phyloP scores from a whole-genome alignment of 208 protist species.

The Leishmania tarentolae region DNA sequence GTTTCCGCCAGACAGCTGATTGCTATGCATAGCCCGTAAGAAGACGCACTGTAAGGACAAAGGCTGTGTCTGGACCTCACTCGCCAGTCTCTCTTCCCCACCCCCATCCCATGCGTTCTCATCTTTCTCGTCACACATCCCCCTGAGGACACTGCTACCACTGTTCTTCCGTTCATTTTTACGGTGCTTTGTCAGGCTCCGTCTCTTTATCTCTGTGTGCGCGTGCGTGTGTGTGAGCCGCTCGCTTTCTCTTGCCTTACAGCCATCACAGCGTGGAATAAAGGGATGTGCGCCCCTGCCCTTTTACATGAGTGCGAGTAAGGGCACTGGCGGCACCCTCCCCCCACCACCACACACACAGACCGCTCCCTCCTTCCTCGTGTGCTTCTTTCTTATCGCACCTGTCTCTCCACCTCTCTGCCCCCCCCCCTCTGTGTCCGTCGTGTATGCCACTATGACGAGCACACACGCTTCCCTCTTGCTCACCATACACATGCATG shows the following conservation, averaged over 20 bases:
- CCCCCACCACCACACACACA: not conserved
- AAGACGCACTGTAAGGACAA: not conserved
- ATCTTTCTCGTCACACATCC: not conserved
- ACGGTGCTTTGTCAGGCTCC: not conserved
- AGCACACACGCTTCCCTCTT: no score
- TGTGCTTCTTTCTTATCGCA: not conserved
- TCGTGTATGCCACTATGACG: not conserved
- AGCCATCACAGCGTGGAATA: not conserved
- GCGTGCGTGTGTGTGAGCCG: not conserved
- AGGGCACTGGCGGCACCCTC: not conserved
- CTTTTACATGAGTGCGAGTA: no score
- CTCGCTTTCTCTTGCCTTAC: not conserved
- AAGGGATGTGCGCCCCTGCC: not conserved
- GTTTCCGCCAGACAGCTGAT: not conserved
- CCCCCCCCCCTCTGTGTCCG: no score
- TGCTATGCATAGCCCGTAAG: not conserved
- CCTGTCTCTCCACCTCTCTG: not conserved
- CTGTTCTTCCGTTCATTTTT: not conserved
- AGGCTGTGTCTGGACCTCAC: not conserved
- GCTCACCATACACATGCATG: no score
- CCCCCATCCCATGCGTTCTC: not conserved
- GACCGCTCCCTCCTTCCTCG: not conserved
- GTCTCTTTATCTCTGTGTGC: not conserved
- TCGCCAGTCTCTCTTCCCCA: not conserved
- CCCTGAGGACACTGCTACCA: not conserved